Conservation (phyloP, 106 monocot species). For the Gastrodia elata region DNA sequence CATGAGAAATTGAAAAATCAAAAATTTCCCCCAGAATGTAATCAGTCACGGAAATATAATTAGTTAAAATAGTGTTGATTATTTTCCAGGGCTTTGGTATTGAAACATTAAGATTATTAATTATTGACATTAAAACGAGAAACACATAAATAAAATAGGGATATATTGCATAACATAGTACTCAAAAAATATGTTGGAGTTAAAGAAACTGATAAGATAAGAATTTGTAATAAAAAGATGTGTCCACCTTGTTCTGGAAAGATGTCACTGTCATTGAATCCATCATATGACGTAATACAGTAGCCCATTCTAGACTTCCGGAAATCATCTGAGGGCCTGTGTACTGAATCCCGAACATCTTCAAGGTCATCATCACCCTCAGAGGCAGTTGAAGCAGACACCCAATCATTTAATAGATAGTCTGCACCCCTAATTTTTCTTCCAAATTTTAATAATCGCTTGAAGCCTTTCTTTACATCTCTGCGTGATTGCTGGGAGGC, state of each 20-base stretch:
- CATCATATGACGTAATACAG: slow-evolving; percentile 34
- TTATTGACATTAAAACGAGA: not conserved
- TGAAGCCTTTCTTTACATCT: slow-evolving; percentile 74
- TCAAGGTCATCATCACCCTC: slow-evolving; percentile 76
- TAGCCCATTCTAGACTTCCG: slow-evolving; percentile 60
- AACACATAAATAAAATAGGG: not conserved
- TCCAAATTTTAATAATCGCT: slow-evolving; percentile 72
- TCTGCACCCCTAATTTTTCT: slow-evolving; percentile 55
- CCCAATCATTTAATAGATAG: slow-evolving; percentile 47
- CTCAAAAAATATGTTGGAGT: not conserved
- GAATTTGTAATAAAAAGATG: not conserved
- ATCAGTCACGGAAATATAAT: not conserved
- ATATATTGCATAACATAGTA: not conserved
- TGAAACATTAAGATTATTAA: not conserved
- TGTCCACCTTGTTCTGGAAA: slow-evolving; percentile 60
- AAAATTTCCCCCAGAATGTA: not conserved
- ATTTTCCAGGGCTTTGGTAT: not conserved
- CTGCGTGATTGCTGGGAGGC: slow-evolving; percentile 43
- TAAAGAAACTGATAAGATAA: not conserved
- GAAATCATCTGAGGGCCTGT: slow-evolving; percentile 36
- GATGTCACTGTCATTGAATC: slow-evolving; percentile 41
- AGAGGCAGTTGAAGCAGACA: slow-evolving; percentile 74
- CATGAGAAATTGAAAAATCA: not conserved
- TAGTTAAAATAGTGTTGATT: not conserved
- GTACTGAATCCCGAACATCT: slow-evolving; percentile 41